A percentile compares a stretch with the other conserved stretches of the same genome.
phyloP scores from a whole-genome alignment of 352 stramenopile species.

The Pythium diclinum region DNA sequence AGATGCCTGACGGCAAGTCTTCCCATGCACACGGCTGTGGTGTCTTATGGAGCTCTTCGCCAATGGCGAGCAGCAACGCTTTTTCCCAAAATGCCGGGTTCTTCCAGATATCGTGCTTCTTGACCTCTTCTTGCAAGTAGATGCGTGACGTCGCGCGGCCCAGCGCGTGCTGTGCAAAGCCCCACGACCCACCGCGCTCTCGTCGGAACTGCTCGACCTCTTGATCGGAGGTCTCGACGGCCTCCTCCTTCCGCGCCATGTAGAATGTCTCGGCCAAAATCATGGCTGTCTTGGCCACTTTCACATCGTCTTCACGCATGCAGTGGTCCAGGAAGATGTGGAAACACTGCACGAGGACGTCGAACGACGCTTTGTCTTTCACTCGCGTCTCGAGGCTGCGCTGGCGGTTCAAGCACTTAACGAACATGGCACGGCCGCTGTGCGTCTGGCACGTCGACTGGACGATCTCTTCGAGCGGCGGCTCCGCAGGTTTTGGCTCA shows the following conservation, averaged over 20 bases:
- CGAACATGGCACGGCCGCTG: conserved; percentile 61
- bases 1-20: conserved; percentile 48
- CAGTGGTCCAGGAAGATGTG: conserved; percentile 73
- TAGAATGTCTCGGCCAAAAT: conserved; percentile 87
- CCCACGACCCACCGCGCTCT: conserved; percentile 30
- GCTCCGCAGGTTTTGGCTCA: neutral
- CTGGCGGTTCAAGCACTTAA: conserved; percentile 80
- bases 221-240: conserved; percentile 6
- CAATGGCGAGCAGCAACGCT: conserved; percentile 73
- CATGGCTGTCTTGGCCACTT: conserved; percentile 85
- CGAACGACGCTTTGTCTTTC: conserved; percentile 54
- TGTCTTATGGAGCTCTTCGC: conserved; percentile 78
- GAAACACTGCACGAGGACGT: conserved; percentile 62
- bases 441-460: conserved; percentile 26
- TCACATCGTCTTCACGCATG: conserved; percentile 74
- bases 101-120: conserved; percentile 83
- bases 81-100: conserved; percentile 87
- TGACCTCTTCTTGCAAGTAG: conserved; percentile 83
- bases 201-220: conserved; percentile 25
- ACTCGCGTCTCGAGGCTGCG: conserved; percentile 77
- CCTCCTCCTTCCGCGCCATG: conserved; percentile 17
- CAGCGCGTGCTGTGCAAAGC: conserved; percentile 27
- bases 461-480: conserved; percentile 20
- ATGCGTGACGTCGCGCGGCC: conserved; percentile 53
- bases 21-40: conserved; percentile 77